phyloP scores from a whole-genome alignment of 108 stramenopile genomes.

The Nannochloropsis salina region DNA sequence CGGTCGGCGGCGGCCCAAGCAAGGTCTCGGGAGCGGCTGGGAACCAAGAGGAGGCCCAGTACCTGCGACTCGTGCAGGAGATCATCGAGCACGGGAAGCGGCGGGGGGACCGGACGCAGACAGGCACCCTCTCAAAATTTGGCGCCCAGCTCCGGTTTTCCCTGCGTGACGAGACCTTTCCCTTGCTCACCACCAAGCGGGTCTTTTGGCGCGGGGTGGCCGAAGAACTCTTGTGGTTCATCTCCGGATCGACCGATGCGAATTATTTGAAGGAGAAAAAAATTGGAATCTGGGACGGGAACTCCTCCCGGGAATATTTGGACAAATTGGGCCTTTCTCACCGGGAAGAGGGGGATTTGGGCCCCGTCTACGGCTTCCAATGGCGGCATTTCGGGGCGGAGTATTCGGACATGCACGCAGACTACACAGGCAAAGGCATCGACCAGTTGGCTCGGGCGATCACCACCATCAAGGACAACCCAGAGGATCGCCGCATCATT shows the following conservation, averaged over 20 bases:
- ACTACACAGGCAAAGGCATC: conserved; percentile 96
- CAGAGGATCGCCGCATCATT: conserved; percentile 91
- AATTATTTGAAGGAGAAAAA: conserved; percentile 83
- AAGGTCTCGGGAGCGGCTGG: background rate
- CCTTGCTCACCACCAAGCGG: conserved; percentile 94
- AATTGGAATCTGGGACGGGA: conserved; percentile 99
- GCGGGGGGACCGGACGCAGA: conserved; percentile 97
- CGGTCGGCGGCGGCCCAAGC: background rate
- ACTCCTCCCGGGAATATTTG: conserved; percentile 95
- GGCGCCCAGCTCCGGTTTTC: conserved; percentile 95
- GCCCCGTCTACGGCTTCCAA: conserved; percentile 99
- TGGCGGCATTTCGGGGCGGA: conserved; percentile 99
- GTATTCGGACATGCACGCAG: conserved; percentile 90
- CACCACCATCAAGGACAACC: conserved; percentile 85
- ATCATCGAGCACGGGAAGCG: conserved; percentile 81
- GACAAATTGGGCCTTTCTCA: conserved; percentile 80
- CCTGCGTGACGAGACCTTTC: conserved; percentile 77
- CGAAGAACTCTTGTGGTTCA: conserved; percentile 98
- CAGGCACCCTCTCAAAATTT: conserved; percentile 92
- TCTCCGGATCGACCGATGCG: conserved; percentile 89
- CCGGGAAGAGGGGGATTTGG: conserved; percentile 97
- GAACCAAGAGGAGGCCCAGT: conserved; percentile 81
- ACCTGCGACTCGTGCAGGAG: conserved; percentile 80
- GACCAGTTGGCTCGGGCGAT: conserved; percentile 96
- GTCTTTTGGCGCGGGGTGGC: conserved; percentile 99